phyloP scores from a whole-genome alignment of 768 basidiomycete species.

The Nidula microcarpa region DNA sequence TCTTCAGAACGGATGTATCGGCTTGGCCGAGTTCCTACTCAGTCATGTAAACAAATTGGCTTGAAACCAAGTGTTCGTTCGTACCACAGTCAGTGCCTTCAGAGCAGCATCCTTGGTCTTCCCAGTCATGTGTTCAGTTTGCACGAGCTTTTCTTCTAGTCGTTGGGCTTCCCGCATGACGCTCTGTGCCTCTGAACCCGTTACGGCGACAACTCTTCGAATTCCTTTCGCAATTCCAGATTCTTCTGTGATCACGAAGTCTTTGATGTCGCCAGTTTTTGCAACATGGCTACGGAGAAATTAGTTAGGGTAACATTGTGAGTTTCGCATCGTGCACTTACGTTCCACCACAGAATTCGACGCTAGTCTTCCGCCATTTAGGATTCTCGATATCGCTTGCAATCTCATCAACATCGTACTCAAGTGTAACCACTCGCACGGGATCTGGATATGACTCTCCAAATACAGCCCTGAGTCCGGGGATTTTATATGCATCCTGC shows the following conservation, averaged over 20 bases:
- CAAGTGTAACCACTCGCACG: conserved; percentile 90
- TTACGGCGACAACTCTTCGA: conserved; percentile 90
- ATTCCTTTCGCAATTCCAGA: conserved; percentile 98
- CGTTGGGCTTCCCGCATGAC: conserved; percentile 66
- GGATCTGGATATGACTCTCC: conserved; percentile 98
- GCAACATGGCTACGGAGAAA: conserved; percentile 69
- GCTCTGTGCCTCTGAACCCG: conserved; percentile 88
- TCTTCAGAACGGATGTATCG: conserved; percentile 83
- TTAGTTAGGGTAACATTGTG: not conserved
- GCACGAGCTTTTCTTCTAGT: conserved; percentile 60
- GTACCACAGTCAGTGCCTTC: conserved; percentile 75
- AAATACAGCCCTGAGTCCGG: conserved; percentile 95
- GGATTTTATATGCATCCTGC: conserved; percentile 75
- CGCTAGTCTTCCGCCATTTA: conserved; percentile 87
- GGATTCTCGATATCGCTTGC: conserved; percentile 80
- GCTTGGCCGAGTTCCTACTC: conserved; percentile 82
- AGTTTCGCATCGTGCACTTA: conserved; percentile 35
- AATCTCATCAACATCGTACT: conserved; percentile 85
- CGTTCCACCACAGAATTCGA: conserved; percentile 99
- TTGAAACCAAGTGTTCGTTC: conserved; percentile 11
- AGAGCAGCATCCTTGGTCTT: conserved; percentile 86
- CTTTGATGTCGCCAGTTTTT: conserved; percentile 97
- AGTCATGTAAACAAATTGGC: too few species aligned
- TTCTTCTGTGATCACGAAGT: conserved; percentile 92
- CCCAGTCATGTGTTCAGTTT: conserved; percentile 55